Base-by-base conservation (phyloP, 495 filamentous ascomycete species). In the Xylaria curta region DNA sequence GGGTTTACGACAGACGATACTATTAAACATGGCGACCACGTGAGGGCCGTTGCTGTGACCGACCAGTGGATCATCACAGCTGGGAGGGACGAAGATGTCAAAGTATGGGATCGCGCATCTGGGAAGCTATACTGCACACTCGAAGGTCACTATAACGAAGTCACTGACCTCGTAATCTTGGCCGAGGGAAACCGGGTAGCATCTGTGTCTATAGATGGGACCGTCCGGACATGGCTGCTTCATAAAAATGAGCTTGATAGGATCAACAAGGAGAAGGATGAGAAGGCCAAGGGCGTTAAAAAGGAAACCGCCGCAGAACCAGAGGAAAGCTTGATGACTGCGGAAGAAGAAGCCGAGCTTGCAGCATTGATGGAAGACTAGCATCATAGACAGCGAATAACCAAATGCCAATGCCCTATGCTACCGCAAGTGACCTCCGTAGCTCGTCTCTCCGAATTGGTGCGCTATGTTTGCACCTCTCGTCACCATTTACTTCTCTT, bases 71-170 rank as follows among this genome's bases (percentile, higher is more conserved):
- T 95, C n/a, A 83, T 97, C 26, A 98, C 95, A 0, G 94, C 91
- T 0, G 97, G 96, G 69, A 83, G 96, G 68, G 94, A 97, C 77
- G 96, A 99, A 81, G 90, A 97, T 70, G 87, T 99, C 61, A 91
- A 95, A 71, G 88, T 98, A 15, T 99, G 95, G 95, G 91, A 97
- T 78, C 77, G 80, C 51, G 53, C 83, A 75, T 93, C 87, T 61
- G 96, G 94, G 19, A 87, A 91, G 72, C 85, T 97, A 58, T 85
- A 92, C 74, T 91, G 93, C 76, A 87, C 88, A 3, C 94, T 95
- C 67, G 86, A 88, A 21, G 96, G 96, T 0, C 96, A 99, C 79
- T 98, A 89, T 78, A 94, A 98, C 74, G 96, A 98, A 77, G 91
- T 99, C 36, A 97, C 92, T 5, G 93, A 91, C 47, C 80, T 98